Percentiles rank a stretch among this genome's conserved stretches.
Conservation (phyloP, 2,329 filamentous ascomycete species). For the Laburnicola sp. region DNA sequence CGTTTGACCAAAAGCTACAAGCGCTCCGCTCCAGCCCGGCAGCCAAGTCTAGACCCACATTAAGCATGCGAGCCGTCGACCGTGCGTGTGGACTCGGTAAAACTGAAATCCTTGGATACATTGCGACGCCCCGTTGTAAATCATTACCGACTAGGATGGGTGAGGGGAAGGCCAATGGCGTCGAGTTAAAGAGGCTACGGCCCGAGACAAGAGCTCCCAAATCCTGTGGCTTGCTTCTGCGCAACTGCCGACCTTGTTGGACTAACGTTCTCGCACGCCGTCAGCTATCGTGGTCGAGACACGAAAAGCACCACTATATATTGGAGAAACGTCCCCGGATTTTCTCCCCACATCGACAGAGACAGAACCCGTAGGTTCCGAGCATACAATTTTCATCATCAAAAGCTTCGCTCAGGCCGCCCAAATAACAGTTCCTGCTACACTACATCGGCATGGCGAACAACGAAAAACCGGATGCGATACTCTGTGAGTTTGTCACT, state of each 20-base stretch:
- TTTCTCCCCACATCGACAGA: constrained; percentile 9
- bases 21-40: constrained; percentile 26
- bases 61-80: constrained; percentile 13
- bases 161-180: constrained; percentile 9
- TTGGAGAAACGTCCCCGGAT: constrained; percentile 36
- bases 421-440: background rate
- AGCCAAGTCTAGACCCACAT: constrained; percentile 40
- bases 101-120: constrained; percentile 16
- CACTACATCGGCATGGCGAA: constrained; percentile 1
- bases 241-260: constrained; percentile 36
- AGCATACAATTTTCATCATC: constrained; percentile 25
- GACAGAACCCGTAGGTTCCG: no score
- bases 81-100: constrained; percentile 34
- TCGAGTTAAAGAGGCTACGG: constrained; percentile 23
- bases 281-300: constrained; percentile 6
- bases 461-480: constrained; percentile 24
- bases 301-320: constrained; percentile 20
- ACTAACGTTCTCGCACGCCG: constrained; percentile 16
- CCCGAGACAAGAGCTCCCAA: constrained; percentile 13
- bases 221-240: constrained; percentile 15
- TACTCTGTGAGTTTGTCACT: constrained; percentile 24
- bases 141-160: constrained; percentile 21
- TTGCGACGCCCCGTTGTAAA: constrained; percentile 19
- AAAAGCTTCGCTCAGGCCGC: background rate
- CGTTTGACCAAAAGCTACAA: constrained; percentile 17